phyloP scores from a whole-genome alignment of 2,329 filamentous ascomycete species.

The Neopestalotiopsis sp. region DNA sequence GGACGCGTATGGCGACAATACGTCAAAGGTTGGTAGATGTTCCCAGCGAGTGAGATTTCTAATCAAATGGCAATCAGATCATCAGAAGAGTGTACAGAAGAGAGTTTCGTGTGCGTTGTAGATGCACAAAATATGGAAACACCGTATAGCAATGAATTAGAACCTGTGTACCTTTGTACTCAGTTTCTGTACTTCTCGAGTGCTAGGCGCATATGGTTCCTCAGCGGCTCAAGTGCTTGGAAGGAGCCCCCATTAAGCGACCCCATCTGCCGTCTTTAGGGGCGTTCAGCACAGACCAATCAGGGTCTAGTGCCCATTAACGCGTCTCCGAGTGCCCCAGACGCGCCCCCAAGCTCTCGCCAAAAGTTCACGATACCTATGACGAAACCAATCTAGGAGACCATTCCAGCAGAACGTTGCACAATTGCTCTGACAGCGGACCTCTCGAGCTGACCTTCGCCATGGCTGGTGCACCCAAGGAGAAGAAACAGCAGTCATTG shows the following conservation, averaged over 20 bases:
- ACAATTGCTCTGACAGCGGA: background rate
- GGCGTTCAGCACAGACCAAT: background rate
- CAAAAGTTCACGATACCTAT: background rate
- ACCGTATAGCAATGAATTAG: too few relatives aligned
- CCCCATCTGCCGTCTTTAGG: background rate
- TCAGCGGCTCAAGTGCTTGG: background rate
- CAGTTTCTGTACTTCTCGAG: too few relatives aligned
- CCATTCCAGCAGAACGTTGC: background rate
- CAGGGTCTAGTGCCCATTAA: conserved; percentile 4
- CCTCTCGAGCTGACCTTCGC: background rate
- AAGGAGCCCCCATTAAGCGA: background rate
- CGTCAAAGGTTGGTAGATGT: background rate
- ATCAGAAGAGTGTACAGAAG: too few relatives aligned
- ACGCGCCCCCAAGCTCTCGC: conserved; percentile 6
- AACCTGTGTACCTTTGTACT: too few relatives aligned
- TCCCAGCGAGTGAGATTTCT: too few relatives aligned
- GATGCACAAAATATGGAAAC: too few relatives aligned
- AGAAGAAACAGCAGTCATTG: conserved; percentile 79
- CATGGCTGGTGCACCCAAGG: conserved; percentile 47
- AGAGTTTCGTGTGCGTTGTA: too few relatives aligned
- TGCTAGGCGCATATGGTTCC: too few relatives aligned
- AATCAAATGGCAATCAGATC: too few relatives aligned
- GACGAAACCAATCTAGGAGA: background rate
- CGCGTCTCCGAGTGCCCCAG: conserved; percentile 8
- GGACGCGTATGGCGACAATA: background rate